Evolutionary conservation across 2,329 filamentous ascomycete genomes (phyloP).

Genomic region (Diaporthe ampelina): DNA sequence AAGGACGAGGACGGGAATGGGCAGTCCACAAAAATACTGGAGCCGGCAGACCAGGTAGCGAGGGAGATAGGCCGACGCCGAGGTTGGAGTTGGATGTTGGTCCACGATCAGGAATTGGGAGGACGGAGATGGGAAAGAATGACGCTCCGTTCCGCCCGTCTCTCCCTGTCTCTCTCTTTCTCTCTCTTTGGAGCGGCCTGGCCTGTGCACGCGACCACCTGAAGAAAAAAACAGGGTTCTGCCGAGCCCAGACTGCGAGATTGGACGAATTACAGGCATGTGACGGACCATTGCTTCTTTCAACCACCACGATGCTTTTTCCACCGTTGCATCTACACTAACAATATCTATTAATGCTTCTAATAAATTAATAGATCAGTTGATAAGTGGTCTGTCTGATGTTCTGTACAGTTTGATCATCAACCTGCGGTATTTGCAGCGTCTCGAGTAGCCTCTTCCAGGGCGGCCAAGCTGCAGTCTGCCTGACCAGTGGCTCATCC

Average conservation of each 20-base stretch:
- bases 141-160: conserved; percentile 18
- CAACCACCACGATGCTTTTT: conserved; percentile 12
- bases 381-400: neutral
- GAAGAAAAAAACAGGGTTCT: conserved; percentile 6
- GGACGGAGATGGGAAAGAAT: conserved; percentile 10
- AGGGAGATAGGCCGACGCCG: conserved; percentile 9
- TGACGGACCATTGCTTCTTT: conserved; percentile 37
- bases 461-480: neutral
- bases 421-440: neutral
- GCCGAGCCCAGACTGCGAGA: neutral
- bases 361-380: neutral
- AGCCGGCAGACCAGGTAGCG: neutral
- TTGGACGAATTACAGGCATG: conserved; percentile 31
- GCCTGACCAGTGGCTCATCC: neutral
- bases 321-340: neutral
- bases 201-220: conserved; percentile 40
- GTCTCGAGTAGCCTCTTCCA: neutral
- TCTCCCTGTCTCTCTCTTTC: neutral
- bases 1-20: neutral
- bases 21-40: neutral
- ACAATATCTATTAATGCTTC: no score
- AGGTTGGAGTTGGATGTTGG: conserved; percentile 22
- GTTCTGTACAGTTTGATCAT: neutral
- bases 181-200: neutral
- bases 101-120: conserved; percentile 15